phyloP scores from a whole-genome alignment of 2,329 filamentous ascomycete species.

The Sarocladium brachiariae region DNA sequence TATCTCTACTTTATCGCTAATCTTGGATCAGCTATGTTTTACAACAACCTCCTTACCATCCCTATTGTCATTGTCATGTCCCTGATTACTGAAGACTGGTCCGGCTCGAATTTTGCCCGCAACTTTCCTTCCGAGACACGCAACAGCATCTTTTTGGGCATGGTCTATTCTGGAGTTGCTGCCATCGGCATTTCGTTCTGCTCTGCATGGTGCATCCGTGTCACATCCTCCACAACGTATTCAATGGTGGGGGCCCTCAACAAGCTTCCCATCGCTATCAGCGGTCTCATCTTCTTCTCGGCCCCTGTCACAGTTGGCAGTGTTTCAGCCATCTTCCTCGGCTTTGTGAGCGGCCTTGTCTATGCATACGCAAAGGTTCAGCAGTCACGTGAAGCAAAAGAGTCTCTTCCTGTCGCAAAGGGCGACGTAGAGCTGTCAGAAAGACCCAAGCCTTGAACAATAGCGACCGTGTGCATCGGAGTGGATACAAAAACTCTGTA shows the following conservation, averaged over 20 bases:
- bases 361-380: constrained; percentile 60
- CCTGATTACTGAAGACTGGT: constrained; percentile 87
- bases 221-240: constrained; percentile 96
- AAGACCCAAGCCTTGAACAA: not conserved
- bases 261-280: constrained; percentile 92
- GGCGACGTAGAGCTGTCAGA: constrained; percentile 4
- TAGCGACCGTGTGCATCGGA: too few species aligned
- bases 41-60: constrained; percentile 97
- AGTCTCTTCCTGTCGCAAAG: constrained; percentile 4
- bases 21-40: constrained; percentile 80
- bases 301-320: constrained; percentile 88
- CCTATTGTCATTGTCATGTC: constrained; percentile 81
- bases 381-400: constrained; percentile 2
- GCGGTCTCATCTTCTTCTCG: constrained; percentile 90
- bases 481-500: too few species aligned
- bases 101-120: constrained; percentile 66
- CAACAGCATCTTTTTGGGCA: constrained; percentile 74
- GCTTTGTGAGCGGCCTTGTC: constrained; percentile 86
- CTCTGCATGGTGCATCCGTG: constrained; percentile 96
- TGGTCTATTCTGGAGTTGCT: constrained; percentile 88
- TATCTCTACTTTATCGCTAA: constrained; percentile 20
- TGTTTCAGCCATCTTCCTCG: constrained; percentile 83
- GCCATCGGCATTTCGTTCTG: constrained; percentile 99
- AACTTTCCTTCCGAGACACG: constrained; percentile 85
- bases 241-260: constrained; percentile 98